Evolutionary conservation across 768 basidiomycete genomes (phyloP).

Genomic region (Stropharia rugosoannulata): DNA sequence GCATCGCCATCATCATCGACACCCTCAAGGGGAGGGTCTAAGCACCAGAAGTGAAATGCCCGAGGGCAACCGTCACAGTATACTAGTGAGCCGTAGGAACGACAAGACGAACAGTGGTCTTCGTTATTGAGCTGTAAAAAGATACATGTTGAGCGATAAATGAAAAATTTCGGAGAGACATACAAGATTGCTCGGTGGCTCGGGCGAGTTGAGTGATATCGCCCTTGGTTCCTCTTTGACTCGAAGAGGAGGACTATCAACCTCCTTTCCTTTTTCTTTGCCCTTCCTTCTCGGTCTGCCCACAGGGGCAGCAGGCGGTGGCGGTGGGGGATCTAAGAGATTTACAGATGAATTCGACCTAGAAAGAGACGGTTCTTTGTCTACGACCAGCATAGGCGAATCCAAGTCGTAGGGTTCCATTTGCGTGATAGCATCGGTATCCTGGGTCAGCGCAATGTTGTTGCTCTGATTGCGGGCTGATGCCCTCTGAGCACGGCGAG

Average conservation of each 20-base stretch:
- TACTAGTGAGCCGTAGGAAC: conserved; percentile 79
- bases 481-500: conserved; percentile 72
- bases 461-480: conserved; percentile 65
- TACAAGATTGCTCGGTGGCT: conserved; percentile 43
- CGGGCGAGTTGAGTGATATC: conserved; percentile 44
- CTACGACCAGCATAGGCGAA: conserved; percentile 47
- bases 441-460: conserved; percentile 32
- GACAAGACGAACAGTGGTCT: conserved; percentile 85
- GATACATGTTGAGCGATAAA: conserved; percentile 10
- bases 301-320: conserved; percentile 14
- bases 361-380: conserved; percentile 60
- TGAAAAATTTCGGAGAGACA: conserved; percentile 17
- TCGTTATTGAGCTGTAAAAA: conserved; percentile 56
- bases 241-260: conserved; percentile 34
- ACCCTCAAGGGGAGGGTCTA: conserved; percentile 92
- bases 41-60: conserved; percentile 95
- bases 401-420: conserved; percentile 51
- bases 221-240: conserved; percentile 55
- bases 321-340: conserved; percentile 27
- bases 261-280: conserved; percentile 56
- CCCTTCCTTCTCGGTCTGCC: conserved; percentile 43
- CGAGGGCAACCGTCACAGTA: conserved; percentile 98
- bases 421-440: conserved; percentile 39
- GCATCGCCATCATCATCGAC: conserved; percentile 79
- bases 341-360: conserved; percentile 60